Conservation (phyloP, 1,284 basidiomycete species). For the Sanghuangporus weigelae region DNA sequence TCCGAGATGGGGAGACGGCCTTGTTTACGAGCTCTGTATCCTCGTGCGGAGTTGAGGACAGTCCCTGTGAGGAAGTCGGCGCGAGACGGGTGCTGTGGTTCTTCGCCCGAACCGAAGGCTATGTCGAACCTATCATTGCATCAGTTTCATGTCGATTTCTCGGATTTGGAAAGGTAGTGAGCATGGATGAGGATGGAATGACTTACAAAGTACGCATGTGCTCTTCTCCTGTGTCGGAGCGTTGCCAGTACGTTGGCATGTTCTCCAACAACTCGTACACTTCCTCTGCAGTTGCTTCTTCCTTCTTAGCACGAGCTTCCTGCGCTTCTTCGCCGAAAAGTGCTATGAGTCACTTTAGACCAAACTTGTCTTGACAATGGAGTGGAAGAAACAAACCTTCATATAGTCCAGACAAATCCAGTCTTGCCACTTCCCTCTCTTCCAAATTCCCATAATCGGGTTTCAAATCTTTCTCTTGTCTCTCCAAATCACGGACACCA, state of each 20-base stretch:
- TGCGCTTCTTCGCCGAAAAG: conserved; percentile 31
- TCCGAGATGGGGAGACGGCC: conserved; percentile 39
- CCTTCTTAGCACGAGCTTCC: conserved; percentile 29
- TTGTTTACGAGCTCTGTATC: conserved; percentile 46
- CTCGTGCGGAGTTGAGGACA: conserved; percentile 42
- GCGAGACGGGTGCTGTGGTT: conserved; percentile 36
- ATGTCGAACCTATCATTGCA: conserved; percentile 50
- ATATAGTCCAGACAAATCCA: conserved; percentile 47
- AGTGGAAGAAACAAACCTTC: conserved; percentile 43
- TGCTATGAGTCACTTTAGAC: conserved; percentile 10
- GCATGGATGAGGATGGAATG: not conserved
- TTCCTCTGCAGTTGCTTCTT: conserved; percentile 24
- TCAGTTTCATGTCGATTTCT: not conserved
- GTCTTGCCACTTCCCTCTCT: conserved; percentile 36
- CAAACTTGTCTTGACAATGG: conserved; percentile 15
- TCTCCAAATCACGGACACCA: conserved; percentile 37
- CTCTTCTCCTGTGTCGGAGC: conserved; percentile 39
- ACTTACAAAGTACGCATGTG: conserved; percentile 52
- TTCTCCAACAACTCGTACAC: conserved; percentile 45
- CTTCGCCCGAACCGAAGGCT: conserved; percentile 45
- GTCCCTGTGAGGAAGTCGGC: conserved; percentile 54
- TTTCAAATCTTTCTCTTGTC: conserved; percentile 22
- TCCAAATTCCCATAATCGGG: conserved; percentile 43
- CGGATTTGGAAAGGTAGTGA: not conserved
- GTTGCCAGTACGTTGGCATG: conserved; percentile 53